Evolutionary conservation across 805 yeast species (phyloP).

Genomic region (Saccharomyces mikatae): DNA sequence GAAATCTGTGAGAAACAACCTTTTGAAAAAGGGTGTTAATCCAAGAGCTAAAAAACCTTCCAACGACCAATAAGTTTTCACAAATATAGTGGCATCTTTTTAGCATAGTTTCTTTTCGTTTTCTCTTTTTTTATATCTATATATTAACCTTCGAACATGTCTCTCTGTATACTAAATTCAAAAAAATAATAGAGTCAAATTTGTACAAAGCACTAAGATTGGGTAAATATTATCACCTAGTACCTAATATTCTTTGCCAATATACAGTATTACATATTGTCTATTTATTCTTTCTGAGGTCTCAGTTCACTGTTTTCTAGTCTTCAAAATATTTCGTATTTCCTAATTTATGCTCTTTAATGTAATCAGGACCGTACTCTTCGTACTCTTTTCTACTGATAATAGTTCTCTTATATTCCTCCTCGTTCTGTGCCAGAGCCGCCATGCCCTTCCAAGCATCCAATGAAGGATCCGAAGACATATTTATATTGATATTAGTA

Average conservation of each 20-base stretch:
- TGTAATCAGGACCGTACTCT: constrained; percentile 84
- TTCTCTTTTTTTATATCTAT: not conserved
- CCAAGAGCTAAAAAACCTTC: constrained; percentile 37
- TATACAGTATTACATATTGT: not conserved
- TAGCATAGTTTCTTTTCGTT: not conserved
- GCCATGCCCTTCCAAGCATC: constrained; percentile 97
- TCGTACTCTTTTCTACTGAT: constrained; percentile 68
- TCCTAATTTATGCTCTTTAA: constrained; percentile 79
- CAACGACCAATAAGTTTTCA: constrained; percentile 3
- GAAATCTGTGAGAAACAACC: constrained; percentile 54
- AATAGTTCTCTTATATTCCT: constrained; percentile 37
- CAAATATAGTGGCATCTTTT: not conserved
- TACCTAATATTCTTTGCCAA: not conserved
- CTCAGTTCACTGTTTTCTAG: not conserved
- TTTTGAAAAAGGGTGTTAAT: constrained; percentile 66
- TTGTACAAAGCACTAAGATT: not conserved
- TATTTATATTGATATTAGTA: constrained; percentile 49
- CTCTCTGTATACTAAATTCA: not conserved
- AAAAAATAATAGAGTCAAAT: not conserved
- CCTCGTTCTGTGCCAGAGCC: constrained; percentile 52
- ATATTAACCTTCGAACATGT: not conserved
- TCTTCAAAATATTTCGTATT: constrained; percentile 33
- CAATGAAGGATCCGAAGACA: constrained; percentile 56
- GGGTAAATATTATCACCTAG: not conserved
- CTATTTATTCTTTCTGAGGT: not conserved